Conservation (phyloP, 1,139 yeast genomes). For the Kazachstania sp. region DNA sequence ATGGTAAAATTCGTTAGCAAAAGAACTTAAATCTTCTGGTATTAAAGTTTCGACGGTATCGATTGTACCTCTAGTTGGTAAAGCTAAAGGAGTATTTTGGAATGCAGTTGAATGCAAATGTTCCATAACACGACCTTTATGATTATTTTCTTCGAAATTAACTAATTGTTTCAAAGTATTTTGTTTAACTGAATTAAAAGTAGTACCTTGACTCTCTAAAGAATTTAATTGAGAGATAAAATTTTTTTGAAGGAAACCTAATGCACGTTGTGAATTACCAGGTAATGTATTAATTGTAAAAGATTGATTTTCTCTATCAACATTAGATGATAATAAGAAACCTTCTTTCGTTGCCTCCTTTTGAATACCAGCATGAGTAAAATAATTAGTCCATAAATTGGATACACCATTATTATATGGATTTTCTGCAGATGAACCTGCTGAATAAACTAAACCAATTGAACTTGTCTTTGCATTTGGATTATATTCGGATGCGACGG, state of each 20-base stretch:
- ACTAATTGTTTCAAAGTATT: slow-evolving; percentile 35
- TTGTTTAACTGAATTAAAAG: slow-evolving; percentile 30
- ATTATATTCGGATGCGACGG: slow-evolving; percentile 61
- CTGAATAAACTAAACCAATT: slow-evolving; percentile 61
- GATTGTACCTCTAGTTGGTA: slow-evolving; percentile 65
- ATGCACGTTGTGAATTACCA: slow-evolving; percentile 1
- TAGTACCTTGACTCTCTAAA: background rate
- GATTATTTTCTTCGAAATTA: slow-evolving; percentile 32
- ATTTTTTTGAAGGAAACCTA: slow-evolving; percentile 27
- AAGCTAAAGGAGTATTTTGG: slow-evolving; percentile 73
- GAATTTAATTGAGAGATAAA: slow-evolving; percentile 3
- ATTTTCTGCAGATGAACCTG: slow-evolving; percentile 74
- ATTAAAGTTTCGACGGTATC: slow-evolving; percentile 55
- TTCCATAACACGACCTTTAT: slow-evolving; percentile 45
- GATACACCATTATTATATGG: slow-evolving; percentile 74
- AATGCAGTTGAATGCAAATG: slow-evolving; percentile 74
- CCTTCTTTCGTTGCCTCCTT: slow-evolving; percentile 38
- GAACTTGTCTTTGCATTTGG: slow-evolving; percentile 49
- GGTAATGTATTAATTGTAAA: slow-evolving; percentile 42
- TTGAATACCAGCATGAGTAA: slow-evolving; percentile 27
- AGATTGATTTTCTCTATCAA: slow-evolving; percentile 48
- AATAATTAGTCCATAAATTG: slow-evolving; percentile 48
- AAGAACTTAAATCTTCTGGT: slow-evolving; percentile 47
- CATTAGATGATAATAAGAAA: slow-evolving; percentile 38
- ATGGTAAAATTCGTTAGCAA: slow-evolving; percentile 49